Conservation (phyloP, 2,329 filamentous ascomycete species). For the Triangularia verruculosa region DNA sequence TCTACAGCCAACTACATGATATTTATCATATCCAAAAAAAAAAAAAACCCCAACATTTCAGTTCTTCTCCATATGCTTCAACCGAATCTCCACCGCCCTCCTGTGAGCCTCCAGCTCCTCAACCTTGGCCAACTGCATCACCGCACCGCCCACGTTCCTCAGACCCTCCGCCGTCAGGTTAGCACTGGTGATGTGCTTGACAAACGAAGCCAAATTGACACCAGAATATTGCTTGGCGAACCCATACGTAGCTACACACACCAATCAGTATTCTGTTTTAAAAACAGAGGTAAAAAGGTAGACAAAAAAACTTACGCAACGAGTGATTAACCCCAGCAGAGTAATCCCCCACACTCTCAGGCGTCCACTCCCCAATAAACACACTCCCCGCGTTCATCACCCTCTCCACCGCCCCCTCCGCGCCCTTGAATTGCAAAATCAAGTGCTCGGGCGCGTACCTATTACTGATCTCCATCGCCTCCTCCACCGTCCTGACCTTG, state of each 20-base stretch:
- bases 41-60: not conserved
- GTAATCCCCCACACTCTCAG: slow-evolving; percentile 96
- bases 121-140: slow-evolving; percentile 92
- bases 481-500: slow-evolving; percentile 64
- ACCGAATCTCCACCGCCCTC: slow-evolving; percentile 80
- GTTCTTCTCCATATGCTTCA: slow-evolving; percentile 48
- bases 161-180: slow-evolving; percentile 84
- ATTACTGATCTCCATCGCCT: slow-evolving; percentile 82
- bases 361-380: slow-evolving; percentile 94
- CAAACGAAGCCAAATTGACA: slow-evolving; percentile 91
- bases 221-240: slow-evolving; percentile 98
- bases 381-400: slow-evolving; percentile 95
- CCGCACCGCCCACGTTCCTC: slow-evolving; percentile 78
- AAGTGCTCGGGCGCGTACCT: slow-evolving; percentile 94
- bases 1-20: not conserved
- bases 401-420: slow-evolving; percentile 68
- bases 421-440: slow-evolving; percentile 82
- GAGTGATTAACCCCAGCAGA: slow-evolving; percentile 98
- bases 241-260: slow-evolving; percentile 77
- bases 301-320: slow-evolving; percentile 66
- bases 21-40: not conserved
- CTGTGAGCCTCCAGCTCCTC: slow-evolving; percentile 94
- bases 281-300: not conserved
- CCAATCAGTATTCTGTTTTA: not conserved
- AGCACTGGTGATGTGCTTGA: slow-evolving; percentile 96